Evolutionary conservation across 768 basidiomycete species (phyloP).

Genomic region (Pisolithus albus): DNA sequence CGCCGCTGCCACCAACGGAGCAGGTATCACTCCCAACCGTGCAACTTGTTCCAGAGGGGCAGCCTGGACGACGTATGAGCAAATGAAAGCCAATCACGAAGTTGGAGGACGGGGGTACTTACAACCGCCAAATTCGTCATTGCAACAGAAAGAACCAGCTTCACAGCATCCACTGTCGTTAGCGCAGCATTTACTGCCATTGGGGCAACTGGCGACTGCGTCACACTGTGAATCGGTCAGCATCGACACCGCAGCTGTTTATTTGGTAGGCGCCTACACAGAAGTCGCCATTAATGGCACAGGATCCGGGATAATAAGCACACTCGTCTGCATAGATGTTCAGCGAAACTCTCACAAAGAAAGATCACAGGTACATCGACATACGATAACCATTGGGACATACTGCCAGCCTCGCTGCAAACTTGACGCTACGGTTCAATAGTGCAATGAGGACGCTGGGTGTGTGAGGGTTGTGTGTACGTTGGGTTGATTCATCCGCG

Average conservation of each 20-base stretch:
- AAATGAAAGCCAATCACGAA: background rate
- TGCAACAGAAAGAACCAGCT: slow-evolving; percentile 12
- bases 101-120: background rate
- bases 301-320: slow-evolving; percentile 11
- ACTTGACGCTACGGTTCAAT: slow-evolving; percentile 6
- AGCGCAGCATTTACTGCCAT: slow-evolving; percentile 6
- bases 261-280: slow-evolving; percentile 12
- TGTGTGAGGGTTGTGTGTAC: slow-evolving; percentile 4
- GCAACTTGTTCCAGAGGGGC: slow-evolving; percentile 10
- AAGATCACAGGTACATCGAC: background rate
- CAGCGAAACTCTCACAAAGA: background rate
- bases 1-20: background rate
- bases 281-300: slow-evolving; percentile 12
- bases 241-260: background rate
- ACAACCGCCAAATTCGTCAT: slow-evolving; percentile 19
- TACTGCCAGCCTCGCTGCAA: slow-evolving; percentile 4
- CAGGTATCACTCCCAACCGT: slow-evolving; percentile 5
- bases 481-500: background rate
- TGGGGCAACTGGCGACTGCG: slow-evolving; percentile 5
- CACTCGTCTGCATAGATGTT: slow-evolving; percentile 10
- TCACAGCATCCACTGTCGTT: background rate
- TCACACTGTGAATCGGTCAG: slow-evolving; percentile 8
- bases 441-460: slow-evolving; percentile 7
- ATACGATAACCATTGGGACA: slow-evolving; percentile 13
- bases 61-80: slow-evolving; percentile 13